These are phyloP conservation scores for Kwoniella shivajii DNA, from an alignment of 1,284 basidiomycete genomes.

Conservation along the genomic window DNA sequence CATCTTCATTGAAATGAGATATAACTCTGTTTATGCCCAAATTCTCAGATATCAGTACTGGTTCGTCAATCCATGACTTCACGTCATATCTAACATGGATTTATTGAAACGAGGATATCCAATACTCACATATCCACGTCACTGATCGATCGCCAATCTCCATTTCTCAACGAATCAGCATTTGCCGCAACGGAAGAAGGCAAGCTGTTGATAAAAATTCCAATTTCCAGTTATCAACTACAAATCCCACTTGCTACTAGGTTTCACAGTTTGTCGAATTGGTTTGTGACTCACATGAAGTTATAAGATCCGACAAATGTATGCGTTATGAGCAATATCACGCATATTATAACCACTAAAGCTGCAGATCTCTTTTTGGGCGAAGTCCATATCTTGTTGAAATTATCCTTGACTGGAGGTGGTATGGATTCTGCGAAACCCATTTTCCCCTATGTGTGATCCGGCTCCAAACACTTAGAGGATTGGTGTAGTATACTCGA, in stretches of 20 bases:
- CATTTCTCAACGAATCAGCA: not conserved
- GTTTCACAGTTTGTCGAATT: not conserved
- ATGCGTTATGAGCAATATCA: not conserved
- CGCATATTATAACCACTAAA: not conserved
- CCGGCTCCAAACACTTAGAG: too few species aligned
- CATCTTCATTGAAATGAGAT: conserved; percentile 39
- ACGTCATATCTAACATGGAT: too few species aligned
- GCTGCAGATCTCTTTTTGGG: not conserved
- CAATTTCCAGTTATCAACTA: not conserved
- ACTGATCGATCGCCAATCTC: conserved; percentile 10
- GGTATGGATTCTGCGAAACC: conserved; percentile 5
- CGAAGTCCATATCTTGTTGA: conserved; percentile 2
- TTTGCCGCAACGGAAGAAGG: not conserved
- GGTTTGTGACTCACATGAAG: not conserved
- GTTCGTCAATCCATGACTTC: too few species aligned
- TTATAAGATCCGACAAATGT: not conserved
- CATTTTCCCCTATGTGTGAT: too few species aligned
- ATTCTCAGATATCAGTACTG: too few species aligned
- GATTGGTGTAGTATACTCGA: too few species aligned
- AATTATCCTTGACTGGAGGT: not conserved
- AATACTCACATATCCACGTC: conserved; percentile 22
- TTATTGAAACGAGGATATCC: too few species aligned
- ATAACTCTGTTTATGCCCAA: conserved; percentile 25
- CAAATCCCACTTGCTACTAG: not conserved
- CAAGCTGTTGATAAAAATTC: not conserved